Evolutionary conservation across 75 land plant genomes (phyloP).

Genomic region (Pinus albicaulis): DNA sequence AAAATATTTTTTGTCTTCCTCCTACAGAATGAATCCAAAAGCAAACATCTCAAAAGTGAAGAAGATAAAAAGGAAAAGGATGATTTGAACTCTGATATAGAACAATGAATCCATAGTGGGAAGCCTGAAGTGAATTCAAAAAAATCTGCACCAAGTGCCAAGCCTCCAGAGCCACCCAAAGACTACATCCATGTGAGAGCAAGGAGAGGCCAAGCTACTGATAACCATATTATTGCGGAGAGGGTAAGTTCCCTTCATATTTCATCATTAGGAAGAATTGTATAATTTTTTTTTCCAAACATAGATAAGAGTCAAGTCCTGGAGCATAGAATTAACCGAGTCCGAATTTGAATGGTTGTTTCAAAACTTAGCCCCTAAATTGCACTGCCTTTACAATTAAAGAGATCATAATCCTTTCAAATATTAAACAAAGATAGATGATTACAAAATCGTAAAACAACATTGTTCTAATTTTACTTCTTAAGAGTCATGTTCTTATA

Average conservation of each 20-base stretch:
- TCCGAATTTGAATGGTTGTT: background rate
- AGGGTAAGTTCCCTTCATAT: conserved; percentile 8
- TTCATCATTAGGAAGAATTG: too few relatives aligned
- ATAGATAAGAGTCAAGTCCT: background rate
- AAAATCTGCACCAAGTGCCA: background rate
- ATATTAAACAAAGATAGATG: too few relatives aligned
- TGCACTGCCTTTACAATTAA: background rate
- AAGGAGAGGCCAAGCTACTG: conserved; percentile 21
- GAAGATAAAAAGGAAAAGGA: background rate
- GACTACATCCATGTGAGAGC: conserved; percentile 21
- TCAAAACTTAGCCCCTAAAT: background rate
- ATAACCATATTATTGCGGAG: conserved; percentile 24
- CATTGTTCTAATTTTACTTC: too few relatives aligned
- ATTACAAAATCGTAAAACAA: too few relatives aligned
- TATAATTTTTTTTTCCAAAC: background rate
- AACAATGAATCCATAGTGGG: background rate
- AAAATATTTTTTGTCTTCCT: background rate
- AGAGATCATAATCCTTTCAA: too few relatives aligned
- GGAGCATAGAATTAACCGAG: background rate
- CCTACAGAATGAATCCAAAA: conserved; percentile 22
- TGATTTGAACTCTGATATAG: background rate
- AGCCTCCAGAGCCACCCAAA: conserved; percentile 21
- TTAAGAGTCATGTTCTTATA: too few relatives aligned
- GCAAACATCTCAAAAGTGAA: conserved; percentile 12
- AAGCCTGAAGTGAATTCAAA: background rate